Conservation (phyloP, 2,329 filamentous ascomycete genomes). For the Massarina eburnea region DNA sequence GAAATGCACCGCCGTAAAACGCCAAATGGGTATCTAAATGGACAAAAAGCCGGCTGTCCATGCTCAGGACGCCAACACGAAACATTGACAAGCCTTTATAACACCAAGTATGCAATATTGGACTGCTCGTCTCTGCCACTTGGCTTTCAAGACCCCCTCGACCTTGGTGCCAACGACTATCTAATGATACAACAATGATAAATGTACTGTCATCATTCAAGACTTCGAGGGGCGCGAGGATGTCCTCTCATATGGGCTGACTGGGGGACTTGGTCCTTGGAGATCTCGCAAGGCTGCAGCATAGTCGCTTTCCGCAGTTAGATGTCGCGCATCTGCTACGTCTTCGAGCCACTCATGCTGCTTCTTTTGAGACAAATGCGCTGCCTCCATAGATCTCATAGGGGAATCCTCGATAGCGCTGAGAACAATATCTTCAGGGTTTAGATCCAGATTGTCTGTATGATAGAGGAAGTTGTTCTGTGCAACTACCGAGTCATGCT, state of each 20-base stretch:
- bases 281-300: slow-evolving; percentile 32
- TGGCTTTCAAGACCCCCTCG: too few relatives aligned
- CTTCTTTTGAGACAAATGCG: slow-evolving; percentile 18
- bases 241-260: background rate
- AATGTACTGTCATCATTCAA: background rate
- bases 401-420: slow-evolving; percentile 27
- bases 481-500: slow-evolving; percentile 29
- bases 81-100: too few relatives aligned
- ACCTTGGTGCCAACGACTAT: background rate
- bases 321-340: slow-evolving; percentile 15
- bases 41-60: too few relatives aligned
- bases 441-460: slow-evolving; percentile 15
- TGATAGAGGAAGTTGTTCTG: slow-evolving; percentile 17
- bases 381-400: slow-evolving; percentile 14
- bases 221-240: background rate
- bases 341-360: slow-evolving; percentile 19
- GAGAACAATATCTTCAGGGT: slow-evolving; percentile 34
- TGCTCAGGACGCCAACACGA: too few relatives aligned
- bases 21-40: too few relatives aligned
- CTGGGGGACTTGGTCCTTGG: slow-evolving; percentile 3
- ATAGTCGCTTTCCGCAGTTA: slow-evolving; percentile 30
- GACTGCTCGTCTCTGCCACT: too few relatives aligned
- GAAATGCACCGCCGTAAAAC: too few relatives aligned
- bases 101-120: too few relatives aligned
- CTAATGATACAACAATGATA: background rate